Conservation (phyloP, 495 filamentous ascomycete genomes). For the Sabuloglossum arenarium region DNA sequence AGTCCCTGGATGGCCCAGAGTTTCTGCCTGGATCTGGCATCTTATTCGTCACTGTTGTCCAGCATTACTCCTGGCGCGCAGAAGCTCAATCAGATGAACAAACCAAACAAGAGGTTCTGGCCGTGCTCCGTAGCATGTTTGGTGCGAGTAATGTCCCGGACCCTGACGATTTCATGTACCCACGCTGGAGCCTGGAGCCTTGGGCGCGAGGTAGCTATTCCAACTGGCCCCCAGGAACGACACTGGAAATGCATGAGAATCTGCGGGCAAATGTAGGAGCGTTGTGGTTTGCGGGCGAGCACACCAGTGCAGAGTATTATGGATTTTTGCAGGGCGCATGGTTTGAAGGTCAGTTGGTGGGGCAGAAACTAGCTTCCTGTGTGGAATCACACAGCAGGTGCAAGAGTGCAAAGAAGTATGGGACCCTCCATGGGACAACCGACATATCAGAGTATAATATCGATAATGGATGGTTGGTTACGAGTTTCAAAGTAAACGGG, state of each 20-base stretch:
- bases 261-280: conserved; percentile 43
- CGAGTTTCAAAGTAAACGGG: conserved; percentile 8
- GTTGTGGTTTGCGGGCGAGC: conserved; percentile 54
- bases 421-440: conserved; percentile 12
- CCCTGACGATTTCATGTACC: conserved; percentile 47
- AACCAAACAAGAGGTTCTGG: conserved; percentile 38
- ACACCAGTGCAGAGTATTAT: conserved; percentile 46
- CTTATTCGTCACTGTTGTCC: conserved; percentile 49
- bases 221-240: conserved; percentile 50
- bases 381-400: conserved; percentile 10
- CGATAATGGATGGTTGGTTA: conserved; percentile 12
- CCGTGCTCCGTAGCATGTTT: conserved; percentile 45
- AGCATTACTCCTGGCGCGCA: conserved; percentile 35
- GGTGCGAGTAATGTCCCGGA: conserved; percentile 37
- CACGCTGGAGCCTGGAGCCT: conserved; percentile 42
- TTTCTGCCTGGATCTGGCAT: conserved; percentile 46
- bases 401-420: conserved; percentile 9
- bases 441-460: conserved; percentile 8
- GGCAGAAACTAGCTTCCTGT: conserved; percentile 26
- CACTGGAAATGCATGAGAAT: conserved; percentile 50
- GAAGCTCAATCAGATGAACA: conserved; percentile 40
- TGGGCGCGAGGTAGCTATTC: conserved; percentile 54
- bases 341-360: conserved; percentile 37
- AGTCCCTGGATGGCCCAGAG: conserved; percentile 36
- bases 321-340: conserved; percentile 53